Conservation (phyloP, 495 filamentous ascomycete species). For the Xylaria curta region DNA sequence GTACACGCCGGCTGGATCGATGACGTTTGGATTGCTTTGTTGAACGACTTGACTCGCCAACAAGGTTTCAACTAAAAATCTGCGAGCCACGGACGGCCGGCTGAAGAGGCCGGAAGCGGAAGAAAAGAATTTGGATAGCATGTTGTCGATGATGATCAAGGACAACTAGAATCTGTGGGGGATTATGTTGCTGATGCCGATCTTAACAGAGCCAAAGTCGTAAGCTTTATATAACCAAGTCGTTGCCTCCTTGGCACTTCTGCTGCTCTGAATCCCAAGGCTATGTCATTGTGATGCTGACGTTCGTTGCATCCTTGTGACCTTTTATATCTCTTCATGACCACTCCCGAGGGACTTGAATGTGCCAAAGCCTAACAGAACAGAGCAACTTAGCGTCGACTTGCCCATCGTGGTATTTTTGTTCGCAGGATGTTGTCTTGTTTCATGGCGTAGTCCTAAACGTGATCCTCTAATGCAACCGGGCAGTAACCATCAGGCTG, state of each 20-base stretch:
- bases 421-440: background rate
- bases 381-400: background rate
- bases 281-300: slow-evolving; percentile 13
- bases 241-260: background rate
- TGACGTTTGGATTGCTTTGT: slow-evolving; percentile 34
- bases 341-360: background rate
- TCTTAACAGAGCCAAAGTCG: background rate
- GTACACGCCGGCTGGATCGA: slow-evolving; percentile 53
- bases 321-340: background rate
- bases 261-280: background rate
- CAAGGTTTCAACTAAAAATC: slow-evolving; percentile 22
- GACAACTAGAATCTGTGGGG: background rate
- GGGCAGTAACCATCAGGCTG: background rate
- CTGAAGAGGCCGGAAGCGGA: slow-evolving; percentile 16
- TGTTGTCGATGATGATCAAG: slow-evolving; percentile 18
- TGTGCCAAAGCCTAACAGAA: background rate
- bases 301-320: slow-evolving; percentile 12
- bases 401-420: background rate
- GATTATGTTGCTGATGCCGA: background rate
- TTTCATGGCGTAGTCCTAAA: background rate
- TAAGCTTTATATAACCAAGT: slow-evolving; percentile 7
- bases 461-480: slow-evolving; percentile 16
- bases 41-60: slow-evolving; percentile 30
- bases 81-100: slow-evolving; percentile 17
- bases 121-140: slow-evolving; percentile 21